phyloP scores from a whole-genome alignment of 176 grass and related monocot genomes.

The Thalia dealbata region DNA sequence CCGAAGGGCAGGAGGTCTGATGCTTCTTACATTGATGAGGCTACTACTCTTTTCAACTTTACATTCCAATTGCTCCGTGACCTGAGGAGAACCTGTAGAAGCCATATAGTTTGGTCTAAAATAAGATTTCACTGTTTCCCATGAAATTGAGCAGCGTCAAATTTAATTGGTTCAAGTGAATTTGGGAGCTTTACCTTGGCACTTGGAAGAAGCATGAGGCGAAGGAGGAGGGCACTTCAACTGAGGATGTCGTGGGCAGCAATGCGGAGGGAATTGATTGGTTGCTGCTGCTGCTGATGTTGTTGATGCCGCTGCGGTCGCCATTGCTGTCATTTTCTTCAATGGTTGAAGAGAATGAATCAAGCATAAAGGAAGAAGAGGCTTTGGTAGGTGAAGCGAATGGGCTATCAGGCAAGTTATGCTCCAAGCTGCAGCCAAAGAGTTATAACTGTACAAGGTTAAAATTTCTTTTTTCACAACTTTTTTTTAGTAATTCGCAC shows the following conservation, averaged over 20 bases:
- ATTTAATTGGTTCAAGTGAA: not conserved
- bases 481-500: too few species aligned
- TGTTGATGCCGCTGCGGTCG: not conserved
- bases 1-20: not conserved
- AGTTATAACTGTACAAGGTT: not conserved
- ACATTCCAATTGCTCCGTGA: not conserved
- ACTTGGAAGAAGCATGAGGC: constrained; percentile 3
- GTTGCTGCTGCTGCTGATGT: not conserved
- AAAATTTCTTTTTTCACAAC: not conserved
- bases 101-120: not conserved
- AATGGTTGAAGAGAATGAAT: not conserved
- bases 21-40: not conserved
- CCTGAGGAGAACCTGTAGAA: not conserved
- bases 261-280: not conserved
- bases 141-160: not conserved
- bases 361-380: not conserved
- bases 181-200: not conserved
- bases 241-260: not conserved
- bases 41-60: not conserved
- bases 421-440: not conserved
- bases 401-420: constrained; percentile 15
- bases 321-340: not conserved
- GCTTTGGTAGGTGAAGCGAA: constrained; percentile 10
- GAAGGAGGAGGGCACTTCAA: constrained; percentile 12
- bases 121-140: not conserved